A percentile compares a stretch with the other conserved stretches of the same genome.
Conservation (phyloP, 225 moss, liverwort and hornwort genomes). For the Anthoceros angustus region DNA sequence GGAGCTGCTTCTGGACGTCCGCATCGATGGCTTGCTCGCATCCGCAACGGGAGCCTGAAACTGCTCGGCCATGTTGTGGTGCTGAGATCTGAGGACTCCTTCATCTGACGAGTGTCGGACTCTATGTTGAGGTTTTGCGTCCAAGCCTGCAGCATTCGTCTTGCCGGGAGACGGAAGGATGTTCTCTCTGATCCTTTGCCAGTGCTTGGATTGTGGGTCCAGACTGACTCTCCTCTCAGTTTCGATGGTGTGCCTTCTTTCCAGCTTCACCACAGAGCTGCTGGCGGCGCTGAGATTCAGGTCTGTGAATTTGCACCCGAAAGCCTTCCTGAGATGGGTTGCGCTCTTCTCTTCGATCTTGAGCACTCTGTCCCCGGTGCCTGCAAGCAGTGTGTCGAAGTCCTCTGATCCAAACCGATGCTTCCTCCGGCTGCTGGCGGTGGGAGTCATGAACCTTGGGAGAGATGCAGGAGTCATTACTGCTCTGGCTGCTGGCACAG, state of each 20-base stretch:
- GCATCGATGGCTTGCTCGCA: not conserved
- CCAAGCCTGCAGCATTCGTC: too few species aligned
- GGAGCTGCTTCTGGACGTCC: not conserved
- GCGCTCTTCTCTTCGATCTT: constrained; percentile 5
- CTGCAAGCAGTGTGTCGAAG: not conserved
- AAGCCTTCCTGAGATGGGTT: not conserved
- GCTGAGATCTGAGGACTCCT: not conserved
- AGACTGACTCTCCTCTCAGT: not conserved
- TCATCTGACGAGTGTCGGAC: not conserved
- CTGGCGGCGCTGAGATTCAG: not conserved
- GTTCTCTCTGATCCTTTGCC: not conserved
- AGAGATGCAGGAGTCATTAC: constrained; percentile 6
- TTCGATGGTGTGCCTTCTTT: not conserved
- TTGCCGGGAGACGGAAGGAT: not conserved
- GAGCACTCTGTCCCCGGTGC: not conserved
- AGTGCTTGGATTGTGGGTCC: not conserved
- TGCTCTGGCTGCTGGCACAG: not conserved
- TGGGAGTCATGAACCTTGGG: constrained; percentile 50
- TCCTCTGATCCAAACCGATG: constrained; percentile 2
- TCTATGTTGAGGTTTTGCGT: not conserved
- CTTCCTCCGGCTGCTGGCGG: constrained; percentile 43
- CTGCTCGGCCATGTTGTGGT: not conserved
- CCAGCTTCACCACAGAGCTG: constrained; percentile 4
- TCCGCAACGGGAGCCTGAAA: not conserved
- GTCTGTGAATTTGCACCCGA: not conserved